A percentile compares a stretch with the other conserved stretches of the same genome.
Conservation (phyloP, 345 rosid species). For the sweet orange (Citrus sinensis) region DNA sequence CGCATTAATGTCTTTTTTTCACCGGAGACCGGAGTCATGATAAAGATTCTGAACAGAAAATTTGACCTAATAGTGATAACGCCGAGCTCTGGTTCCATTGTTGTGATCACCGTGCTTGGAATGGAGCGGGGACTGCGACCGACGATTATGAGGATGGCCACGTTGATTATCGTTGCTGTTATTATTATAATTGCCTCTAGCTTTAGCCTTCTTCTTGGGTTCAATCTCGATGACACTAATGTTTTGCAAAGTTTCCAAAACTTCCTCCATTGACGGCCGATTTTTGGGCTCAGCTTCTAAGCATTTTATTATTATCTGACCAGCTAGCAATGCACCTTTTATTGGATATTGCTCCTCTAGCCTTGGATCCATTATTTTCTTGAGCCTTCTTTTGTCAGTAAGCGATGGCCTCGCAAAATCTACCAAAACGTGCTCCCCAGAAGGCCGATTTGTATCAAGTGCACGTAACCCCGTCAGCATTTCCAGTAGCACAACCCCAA, state of each 20-base stretch:
- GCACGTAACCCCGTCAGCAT: constrained; percentile 66
- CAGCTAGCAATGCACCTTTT: constrained; percentile 41
- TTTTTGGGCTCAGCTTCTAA: constrained; percentile 56
- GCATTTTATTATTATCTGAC: constrained; percentile 47
- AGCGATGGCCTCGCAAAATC: constrained; percentile 60
- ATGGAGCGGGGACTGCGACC: background rate
- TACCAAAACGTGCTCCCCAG: constrained; percentile 40
- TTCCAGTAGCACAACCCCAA: constrained; percentile 79
- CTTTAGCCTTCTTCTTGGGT: constrained; percentile 29
- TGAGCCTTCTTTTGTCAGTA: constrained; percentile 41
- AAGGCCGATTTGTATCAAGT: constrained; percentile 54
- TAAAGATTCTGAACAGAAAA: background rate
- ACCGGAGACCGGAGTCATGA: too few species aligned
- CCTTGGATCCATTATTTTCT: constrained; percentile 68
- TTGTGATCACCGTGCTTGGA: constrained; percentile 7
- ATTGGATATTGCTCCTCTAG: constrained; percentile 51
- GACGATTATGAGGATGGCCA: background rate
- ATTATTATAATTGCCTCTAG: background rate
- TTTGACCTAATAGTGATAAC: background rate
- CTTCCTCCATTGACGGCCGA: constrained; percentile 73
- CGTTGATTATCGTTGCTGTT: background rate
- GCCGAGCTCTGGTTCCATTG: background rate
- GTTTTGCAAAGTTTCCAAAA: constrained; percentile 35
- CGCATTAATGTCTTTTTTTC: too few species aligned
- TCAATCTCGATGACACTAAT: constrained; percentile 32